phyloP scores from a whole-genome alignment of 805 yeast genomes.

The Myxozyma kluyveri region DNA sequence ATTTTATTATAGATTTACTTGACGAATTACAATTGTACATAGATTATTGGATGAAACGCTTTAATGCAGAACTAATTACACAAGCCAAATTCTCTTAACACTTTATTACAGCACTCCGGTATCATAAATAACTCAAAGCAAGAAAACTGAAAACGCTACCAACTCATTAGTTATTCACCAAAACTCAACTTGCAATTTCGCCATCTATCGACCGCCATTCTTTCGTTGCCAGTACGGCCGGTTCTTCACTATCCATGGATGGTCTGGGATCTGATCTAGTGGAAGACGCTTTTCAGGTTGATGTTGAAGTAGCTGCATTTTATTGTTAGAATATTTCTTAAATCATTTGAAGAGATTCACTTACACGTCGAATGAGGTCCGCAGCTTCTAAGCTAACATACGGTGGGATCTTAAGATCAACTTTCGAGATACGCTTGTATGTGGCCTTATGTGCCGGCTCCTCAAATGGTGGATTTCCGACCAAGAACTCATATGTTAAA shows the following conservation, averaged over 20 bases:
- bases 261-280: slow-evolving; percentile 60
- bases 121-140: background rate
- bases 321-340: background rate
- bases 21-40: too few species aligned
- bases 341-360: background rate
- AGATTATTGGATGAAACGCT: background rate
- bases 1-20: too few species aligned
- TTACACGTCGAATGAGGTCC: slow-evolving; percentile 58
- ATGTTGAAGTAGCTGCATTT: slow-evolving; percentile 52
- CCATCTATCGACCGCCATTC: background rate
- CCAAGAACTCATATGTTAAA: slow-evolving; percentile 76
- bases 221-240: slow-evolving; percentile 54
- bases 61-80: background rate
- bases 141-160: background rate
- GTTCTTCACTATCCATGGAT: slow-evolving; percentile 80
- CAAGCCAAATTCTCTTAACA: background rate
- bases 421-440: slow-evolving; percentile 71
- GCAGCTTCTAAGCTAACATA: slow-evolving; percentile 71
- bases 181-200: background rate
- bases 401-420: slow-evolving; percentile 71
- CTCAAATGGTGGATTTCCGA: slow-evolving; percentile 91
- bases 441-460: slow-evolving; percentile 73
- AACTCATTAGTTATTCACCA: background rate
- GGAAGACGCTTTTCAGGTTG: slow-evolving; percentile 66
- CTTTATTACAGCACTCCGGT: background rate